A percentile compares a stretch with the other conserved stretches of the same genome.
These are phyloP conservation scores for Xylaria sp. DNA, from an alignment of 2,329 filamentous ascomycete genomes.

Conservation along the genomic window DNA sequence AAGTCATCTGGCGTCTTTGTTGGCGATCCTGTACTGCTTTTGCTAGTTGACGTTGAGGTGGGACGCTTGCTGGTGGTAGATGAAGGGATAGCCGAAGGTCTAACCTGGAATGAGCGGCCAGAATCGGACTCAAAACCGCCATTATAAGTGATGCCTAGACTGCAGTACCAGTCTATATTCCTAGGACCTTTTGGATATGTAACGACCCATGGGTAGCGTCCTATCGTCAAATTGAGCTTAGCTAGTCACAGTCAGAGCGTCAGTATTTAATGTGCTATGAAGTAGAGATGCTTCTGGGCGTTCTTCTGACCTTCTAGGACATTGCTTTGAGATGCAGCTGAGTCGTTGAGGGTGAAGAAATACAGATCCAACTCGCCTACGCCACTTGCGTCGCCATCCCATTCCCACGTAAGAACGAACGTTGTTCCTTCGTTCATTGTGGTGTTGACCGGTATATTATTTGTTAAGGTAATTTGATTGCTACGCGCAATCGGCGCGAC, in stretches of 20 bases:
- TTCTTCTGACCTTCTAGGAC: constrained; percentile 14
- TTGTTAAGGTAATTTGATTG: neutral
- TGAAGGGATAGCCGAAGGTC: neutral
- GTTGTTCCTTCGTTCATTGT: constrained; percentile 24
- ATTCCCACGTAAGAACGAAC: constrained; percentile 17
- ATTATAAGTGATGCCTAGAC: constrained; percentile 7
- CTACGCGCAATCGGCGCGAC: neutral
- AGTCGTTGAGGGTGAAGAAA: neutral
- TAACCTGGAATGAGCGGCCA: constrained; percentile 17
- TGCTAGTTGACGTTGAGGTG: neutral
- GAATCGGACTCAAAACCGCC: neutral
- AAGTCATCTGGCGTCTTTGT: neutral
- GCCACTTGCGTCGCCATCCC: constrained; percentile 10
- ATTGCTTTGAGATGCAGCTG: neutral
- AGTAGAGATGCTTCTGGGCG: neutral
- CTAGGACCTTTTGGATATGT: neutral
- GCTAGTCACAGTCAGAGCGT: neutral
- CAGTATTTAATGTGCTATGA: neutral
- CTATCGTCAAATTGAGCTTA: constrained; percentile 13
- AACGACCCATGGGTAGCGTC: constrained; percentile 15
- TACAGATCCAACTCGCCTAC: neutral
- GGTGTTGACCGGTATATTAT: constrained; percentile 4
- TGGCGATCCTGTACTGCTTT: neutral
- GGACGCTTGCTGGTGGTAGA: neutral
- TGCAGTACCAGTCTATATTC: constrained; percentile 20